Conservation (phyloP, 1,284 basidiomycete genomes). For the Rhodotorula sp. region DNA sequence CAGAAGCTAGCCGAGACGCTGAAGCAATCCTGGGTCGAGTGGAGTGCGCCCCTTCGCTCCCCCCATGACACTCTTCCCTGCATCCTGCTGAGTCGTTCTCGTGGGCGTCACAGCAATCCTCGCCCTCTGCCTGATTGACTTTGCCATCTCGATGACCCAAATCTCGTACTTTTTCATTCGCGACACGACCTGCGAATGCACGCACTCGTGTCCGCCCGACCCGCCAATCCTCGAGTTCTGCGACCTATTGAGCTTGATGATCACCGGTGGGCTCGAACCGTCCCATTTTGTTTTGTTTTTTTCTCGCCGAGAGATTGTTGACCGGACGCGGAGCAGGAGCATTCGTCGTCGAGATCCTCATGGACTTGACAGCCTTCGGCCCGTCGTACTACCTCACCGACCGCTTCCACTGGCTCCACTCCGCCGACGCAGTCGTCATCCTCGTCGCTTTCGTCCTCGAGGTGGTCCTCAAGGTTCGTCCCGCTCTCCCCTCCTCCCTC, state of each 20-base stretch:
- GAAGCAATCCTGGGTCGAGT: too few species aligned
- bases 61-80: not conserved
- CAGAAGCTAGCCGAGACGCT: too few species aligned
- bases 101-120: too few species aligned
- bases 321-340: not conserved
- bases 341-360: slow-evolving; percentile 17
- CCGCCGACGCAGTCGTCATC: slow-evolving; percentile 8
- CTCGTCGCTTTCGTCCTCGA: slow-evolving; percentile 16
- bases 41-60: not conserved
- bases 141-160: not conserved
- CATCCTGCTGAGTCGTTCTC: not conserved
- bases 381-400: not conserved
- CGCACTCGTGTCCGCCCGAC: not conserved
- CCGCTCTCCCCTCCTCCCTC: not conserved
- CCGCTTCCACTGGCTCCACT: slow-evolving; percentile 12
- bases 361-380: slow-evolving; percentile 5
- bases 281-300: too few species aligned
- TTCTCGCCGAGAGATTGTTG: not conserved
- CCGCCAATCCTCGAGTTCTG: not conserved
- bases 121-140: too few species aligned
- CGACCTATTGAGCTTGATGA: not conserved
- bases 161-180: not conserved
- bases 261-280: not conserved
- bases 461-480: not conserved
- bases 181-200: not conserved